A percentile compares a stretch with the other conserved stretches of the same genome.
Evolutionary conservation across 1,139 yeast species (phyloP).

Genomic region (Hyphopichia burtonii): DNA sequence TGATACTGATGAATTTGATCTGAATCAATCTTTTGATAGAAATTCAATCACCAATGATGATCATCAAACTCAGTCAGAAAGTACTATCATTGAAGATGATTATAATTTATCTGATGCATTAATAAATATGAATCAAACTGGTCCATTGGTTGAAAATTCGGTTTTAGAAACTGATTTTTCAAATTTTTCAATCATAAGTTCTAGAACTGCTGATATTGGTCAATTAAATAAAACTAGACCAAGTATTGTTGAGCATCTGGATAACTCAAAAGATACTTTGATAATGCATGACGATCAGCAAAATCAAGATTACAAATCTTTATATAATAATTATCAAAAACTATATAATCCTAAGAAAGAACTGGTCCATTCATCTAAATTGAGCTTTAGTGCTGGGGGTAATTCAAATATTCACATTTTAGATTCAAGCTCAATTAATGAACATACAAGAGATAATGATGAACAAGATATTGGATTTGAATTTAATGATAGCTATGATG

Average conservation of each 20-base stretch:
- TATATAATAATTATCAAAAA: conserved; percentile 18
- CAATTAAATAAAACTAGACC: conserved; percentile 23
- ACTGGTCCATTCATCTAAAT: neutral
- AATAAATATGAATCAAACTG: conserved; percentile 3
- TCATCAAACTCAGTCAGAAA: conserved; percentile 20
- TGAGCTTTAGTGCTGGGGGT: conserved; percentile 10
- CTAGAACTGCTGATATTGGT: conserved; percentile 33
- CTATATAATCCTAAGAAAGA: conserved; percentile 4
- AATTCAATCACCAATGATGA: conserved; percentile 17
- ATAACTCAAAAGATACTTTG: conserved; percentile 27
- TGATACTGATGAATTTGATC: conserved; percentile 10
- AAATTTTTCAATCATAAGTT: conserved; percentile 30
- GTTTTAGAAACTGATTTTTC: conserved; percentile 23
- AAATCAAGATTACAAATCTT: neutral
- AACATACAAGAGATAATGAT: conserved; percentile 7
- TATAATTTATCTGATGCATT: conserved; percentile 4
- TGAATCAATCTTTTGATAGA: conserved; percentile 12
- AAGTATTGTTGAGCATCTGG: conserved; percentile 21
- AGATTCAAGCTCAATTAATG: conserved; percentile 18
- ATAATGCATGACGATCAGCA: conserved; percentile 4
- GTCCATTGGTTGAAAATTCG: conserved; percentile 5
- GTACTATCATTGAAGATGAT: conserved; percentile 19
- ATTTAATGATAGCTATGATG: conserved; percentile 2
- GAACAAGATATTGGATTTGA: conserved; percentile 1
- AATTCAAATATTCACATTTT: conserved; percentile 11